Percentiles rank a stretch among this genome's conserved stretches.
phyloP scores from a whole-genome alignment of 495 filamentous ascomycete species.

The Talaromyces wortmannii region DNA sequence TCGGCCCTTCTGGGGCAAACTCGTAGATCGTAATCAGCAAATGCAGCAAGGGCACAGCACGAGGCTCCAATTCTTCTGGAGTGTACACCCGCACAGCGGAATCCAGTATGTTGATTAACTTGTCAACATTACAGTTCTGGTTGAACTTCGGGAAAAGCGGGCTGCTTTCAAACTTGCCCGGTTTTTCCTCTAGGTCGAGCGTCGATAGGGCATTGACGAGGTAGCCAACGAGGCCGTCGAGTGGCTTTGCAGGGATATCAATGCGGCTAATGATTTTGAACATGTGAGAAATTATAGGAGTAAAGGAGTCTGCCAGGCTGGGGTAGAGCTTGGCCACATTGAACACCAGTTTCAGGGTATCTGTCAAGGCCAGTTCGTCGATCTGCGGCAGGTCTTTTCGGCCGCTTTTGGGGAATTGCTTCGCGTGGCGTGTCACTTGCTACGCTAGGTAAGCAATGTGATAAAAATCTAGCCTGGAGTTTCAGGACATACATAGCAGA shows the following conservation, averaged over 20 bases:
- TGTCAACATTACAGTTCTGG: conserved; percentile 54
- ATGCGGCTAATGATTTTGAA: conserved; percentile 61
- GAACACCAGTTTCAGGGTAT: conserved; percentile 84
- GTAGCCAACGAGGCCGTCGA: conserved; percentile 53
- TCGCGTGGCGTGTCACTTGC: conserved; percentile 66
- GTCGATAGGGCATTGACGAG: conserved; percentile 78
- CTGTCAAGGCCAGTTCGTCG: conserved; percentile 71
- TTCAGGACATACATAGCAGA: conserved; percentile 44
- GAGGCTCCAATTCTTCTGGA: conserved; percentile 61
- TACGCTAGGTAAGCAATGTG: conserved; percentile 18
- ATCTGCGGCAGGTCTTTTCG: conserved; percentile 46
- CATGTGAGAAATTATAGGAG: conserved; percentile 60
- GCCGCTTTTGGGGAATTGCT: conserved; percentile 44
- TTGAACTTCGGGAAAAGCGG: conserved; percentile 62
- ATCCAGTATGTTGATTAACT: conserved; percentile 68
- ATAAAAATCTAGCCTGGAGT: not conserved
- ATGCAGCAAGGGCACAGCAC: conserved; percentile 62
- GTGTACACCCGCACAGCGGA: conserved; percentile 52
- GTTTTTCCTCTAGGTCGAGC: conserved; percentile 55
- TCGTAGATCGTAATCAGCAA: conserved; percentile 67
- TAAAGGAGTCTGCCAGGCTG: conserved; percentile 51
- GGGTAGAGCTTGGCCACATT: conserved; percentile 73
- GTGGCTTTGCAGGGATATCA: conserved; percentile 46
- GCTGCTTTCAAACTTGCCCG: conserved; percentile 32
- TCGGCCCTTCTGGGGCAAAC: conserved; percentile 57